These are phyloP conservation scores for Xylariaceae sp. DNA, from an alignment of 2,329 filamentous ascomycete genomes.

Conservation along the genomic window DNA sequence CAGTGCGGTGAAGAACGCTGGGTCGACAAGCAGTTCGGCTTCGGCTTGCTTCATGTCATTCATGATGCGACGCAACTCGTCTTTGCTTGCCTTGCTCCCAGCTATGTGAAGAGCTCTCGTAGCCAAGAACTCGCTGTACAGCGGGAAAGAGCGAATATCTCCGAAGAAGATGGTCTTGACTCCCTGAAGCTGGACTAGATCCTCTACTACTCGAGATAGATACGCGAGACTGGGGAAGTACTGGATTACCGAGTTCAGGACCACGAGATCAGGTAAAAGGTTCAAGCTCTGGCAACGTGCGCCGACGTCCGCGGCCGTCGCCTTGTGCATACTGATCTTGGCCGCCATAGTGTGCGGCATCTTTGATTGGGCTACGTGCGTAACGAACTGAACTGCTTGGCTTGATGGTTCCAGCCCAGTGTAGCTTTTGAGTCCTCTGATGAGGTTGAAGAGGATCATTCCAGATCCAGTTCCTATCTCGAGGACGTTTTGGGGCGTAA, in stretches of 20 bases:
- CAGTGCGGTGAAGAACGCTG: slow-evolving; percentile 7
- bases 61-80: slow-evolving; percentile 1
- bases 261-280: slow-evolving; percentile 3
- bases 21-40: slow-evolving; percentile 8
- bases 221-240: slow-evolving; percentile 5
- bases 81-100: neutral
- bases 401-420: slow-evolving; percentile 3
- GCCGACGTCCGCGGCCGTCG: slow-evolving; percentile 1
- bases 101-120: slow-evolving; percentile 2
- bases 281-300: neutral
- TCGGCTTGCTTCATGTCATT: slow-evolving; percentile 1
- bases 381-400: slow-evolving; percentile 2
- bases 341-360: neutral
- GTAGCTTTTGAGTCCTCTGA: slow-evolving; percentile 2
- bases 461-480: slow-evolving; percentile 8
- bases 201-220: slow-evolving; percentile 2
- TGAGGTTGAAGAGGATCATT: slow-evolving; percentile 9
- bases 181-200: neutral
- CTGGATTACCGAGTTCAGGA: slow-evolving; percentile 8
- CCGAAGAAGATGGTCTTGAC: slow-evolving; percentile 4
- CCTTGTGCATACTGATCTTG: slow-evolving; percentile 1
- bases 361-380: neutral
- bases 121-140: slow-evolving; percentile 4
- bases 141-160: slow-evolving; percentile 5
- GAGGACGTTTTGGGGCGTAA: slow-evolving; percentile 3